Evolutionary conservation across 2,329 filamentous ascomycete genomes (phyloP), one percentile per base, ranked within the genome.

Genomic region (Pyrenochaeta sp.): DNA sequence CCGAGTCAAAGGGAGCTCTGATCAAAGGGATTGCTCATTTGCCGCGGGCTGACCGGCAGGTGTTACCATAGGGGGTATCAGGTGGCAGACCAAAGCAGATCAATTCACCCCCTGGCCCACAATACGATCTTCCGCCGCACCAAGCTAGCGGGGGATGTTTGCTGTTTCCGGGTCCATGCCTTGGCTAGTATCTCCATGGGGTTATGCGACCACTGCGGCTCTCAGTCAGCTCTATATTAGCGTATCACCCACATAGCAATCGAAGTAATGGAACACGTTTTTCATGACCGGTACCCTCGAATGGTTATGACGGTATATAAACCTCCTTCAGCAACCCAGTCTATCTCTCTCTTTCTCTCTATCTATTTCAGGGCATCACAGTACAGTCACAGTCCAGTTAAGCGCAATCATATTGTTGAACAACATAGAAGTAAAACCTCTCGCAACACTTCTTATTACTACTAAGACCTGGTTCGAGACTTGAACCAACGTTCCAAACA

Each of bases 221-320:
- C 68, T 70, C 68, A 63, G 67, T 74, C 65, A 73, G 56, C 60
- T 62, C 56, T 54, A 64, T 54, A 60, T 58, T 61, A 58, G 54
- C 56, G 56, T 30, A 40, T 45, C 41, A 14, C 32, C 45, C 37
- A 45, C 23, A 50, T 43, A 31, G 50, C 39, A 27, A 42, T 30
- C n/a, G 27, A 29, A 50, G 45, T 48, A 23, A 30, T 48, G 17
- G 46, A 41, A 23, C 27, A 17, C 33, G 17, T 32, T 29, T 10
- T 43, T 39, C 31, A 40, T 39, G 36, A 7, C 33, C 37, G 23
- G 21, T 47, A 49, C 51, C 39, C 23, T 39, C 31, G 29, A 32
- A 50, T 45, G 47, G 36, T 35, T 4, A 21, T 30, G 41, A 36
- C 17, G 30, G 36, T 66, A 66, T 63, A 62, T 64, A 66, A 55